These are phyloP conservation scores for Gossypium raimondii DNA, from an alignment of 345 rosid species.

Conservation along the genomic window DNA sequence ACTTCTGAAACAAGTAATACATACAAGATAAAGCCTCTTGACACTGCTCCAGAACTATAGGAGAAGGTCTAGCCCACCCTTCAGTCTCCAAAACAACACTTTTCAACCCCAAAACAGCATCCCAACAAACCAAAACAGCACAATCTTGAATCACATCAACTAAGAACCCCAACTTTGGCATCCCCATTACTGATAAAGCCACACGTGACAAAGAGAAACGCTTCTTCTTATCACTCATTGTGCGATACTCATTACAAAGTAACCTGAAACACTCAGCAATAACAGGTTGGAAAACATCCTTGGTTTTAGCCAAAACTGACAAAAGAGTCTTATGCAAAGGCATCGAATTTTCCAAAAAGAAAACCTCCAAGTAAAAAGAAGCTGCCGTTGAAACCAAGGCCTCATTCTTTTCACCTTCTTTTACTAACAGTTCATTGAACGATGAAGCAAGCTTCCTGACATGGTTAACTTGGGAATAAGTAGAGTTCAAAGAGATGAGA, in stretches of 20 bases:
- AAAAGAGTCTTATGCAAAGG: conserved; percentile 78
- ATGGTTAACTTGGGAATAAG: conserved; percentile 66
- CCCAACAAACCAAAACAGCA: conserved; percentile 65
- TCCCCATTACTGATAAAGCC: conserved; percentile 77
- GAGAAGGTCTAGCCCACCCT: conserved; percentile 75
- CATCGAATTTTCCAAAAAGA: conserved; percentile 77
- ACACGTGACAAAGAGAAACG: conserved; percentile 78
- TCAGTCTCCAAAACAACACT: conserved; percentile 53
- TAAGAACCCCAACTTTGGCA: conserved; percentile 81
- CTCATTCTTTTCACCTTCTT: conserved; percentile 22
- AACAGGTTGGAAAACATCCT: conserved; percentile 39
- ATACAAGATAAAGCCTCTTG: conserved; percentile 89
- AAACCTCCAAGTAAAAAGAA: conserved; percentile 56
- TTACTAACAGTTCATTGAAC: conserved; percentile 41
- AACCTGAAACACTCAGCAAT: conserved; percentile 50
- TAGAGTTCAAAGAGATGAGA: conserved; percentile 65
- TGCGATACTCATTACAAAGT: conserved; percentile 61
- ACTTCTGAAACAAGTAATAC: conserved; percentile 89
- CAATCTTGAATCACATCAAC: conserved; percentile 68
- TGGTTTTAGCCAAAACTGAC: conserved; percentile 59
- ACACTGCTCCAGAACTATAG: conserved; percentile 89
- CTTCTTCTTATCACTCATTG: conserved; percentile 35
- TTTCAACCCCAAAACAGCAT: conserved; percentile 64
- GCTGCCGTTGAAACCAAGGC: conserved; percentile 33
- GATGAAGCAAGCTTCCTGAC: conserved; percentile 61